Evolutionary conservation across 176 grass and related monocot genomes (phyloP).

Genomic region (Zoysia pacifica): DNA sequence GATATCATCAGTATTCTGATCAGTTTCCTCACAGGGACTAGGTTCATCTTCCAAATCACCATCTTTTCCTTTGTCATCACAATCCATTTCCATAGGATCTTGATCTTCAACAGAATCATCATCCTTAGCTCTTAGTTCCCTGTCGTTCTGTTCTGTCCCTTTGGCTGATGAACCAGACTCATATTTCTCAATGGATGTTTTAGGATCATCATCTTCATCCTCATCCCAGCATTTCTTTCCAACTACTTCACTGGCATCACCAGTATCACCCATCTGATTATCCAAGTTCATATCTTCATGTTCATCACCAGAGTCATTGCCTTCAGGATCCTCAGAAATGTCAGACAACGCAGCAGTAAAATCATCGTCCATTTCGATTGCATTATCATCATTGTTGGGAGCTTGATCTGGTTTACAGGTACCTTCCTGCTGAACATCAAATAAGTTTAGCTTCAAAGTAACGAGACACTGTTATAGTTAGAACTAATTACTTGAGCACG

Average conservation of each 20-base stretch:
- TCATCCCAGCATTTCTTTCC: slow-evolving; percentile 83
- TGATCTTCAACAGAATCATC: slow-evolving; percentile 58
- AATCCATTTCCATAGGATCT: slow-evolving; percentile 59
- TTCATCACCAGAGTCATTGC: slow-evolving; percentile 51
- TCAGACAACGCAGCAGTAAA: slow-evolving; percentile 66
- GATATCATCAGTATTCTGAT: slow-evolving; percentile 49
- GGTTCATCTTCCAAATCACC: slow-evolving; percentile 59
- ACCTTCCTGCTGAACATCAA: slow-evolving; percentile 55
- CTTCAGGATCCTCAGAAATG: slow-evolving; percentile 80
- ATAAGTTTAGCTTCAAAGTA: slow-evolving; percentile 19
- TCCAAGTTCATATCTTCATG: slow-evolving; percentile 76
- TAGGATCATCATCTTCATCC: slow-evolving; percentile 73
- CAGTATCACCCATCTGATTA: slow-evolving; percentile 84
- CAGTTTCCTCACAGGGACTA: slow-evolving; percentile 47
- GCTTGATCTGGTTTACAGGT: slow-evolving; percentile 58
- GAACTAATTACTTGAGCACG: slow-evolving; percentile 19
- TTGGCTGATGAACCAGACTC: slow-evolving; percentile 72
- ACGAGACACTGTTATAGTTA: not conserved
- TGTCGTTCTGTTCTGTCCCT: slow-evolving; percentile 53
- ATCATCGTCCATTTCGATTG: slow-evolving; percentile 77
- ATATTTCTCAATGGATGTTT: slow-evolving; percentile 70
- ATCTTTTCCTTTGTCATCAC: slow-evolving; percentile 49
- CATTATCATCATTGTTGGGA: slow-evolving; percentile 64
- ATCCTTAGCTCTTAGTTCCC: slow-evolving; percentile 88
- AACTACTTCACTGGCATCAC: slow-evolving; percentile 72